Conservation (phyloP, 192 early-diverging fungal species). For the Backusella parvicylindrica region DNA sequence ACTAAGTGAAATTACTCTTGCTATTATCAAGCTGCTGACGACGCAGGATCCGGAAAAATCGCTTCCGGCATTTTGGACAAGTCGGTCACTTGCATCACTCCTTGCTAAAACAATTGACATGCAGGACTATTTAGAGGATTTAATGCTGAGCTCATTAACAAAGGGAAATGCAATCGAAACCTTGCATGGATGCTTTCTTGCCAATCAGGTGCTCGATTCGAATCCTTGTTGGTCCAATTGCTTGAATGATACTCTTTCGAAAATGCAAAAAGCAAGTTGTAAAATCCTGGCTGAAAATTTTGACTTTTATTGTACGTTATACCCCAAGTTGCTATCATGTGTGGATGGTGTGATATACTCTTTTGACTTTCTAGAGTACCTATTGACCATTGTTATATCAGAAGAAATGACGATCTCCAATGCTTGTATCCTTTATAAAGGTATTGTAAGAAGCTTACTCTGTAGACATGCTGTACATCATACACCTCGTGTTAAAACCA, state of each 20-base stretch:
- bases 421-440: slow-evolving; percentile 23
- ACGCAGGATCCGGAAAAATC: slow-evolving; percentile 31
- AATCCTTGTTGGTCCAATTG: slow-evolving; percentile 4
- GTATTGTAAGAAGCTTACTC: slow-evolving; percentile 21
- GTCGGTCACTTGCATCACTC: background rate
- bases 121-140: slow-evolving; percentile 4
- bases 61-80: slow-evolving; percentile 23
- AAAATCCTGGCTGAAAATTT: slow-evolving; percentile 23
- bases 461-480: slow-evolving; percentile 18
- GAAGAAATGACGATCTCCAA: slow-evolving; percentile 25
- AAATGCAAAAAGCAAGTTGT: slow-evolving; percentile 6
- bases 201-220: background rate
- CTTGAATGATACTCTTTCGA: background rate
- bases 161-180: slow-evolving; percentile 24
- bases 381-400: slow-evolving; percentile 12
- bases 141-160: background rate
- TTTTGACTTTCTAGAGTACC: slow-evolving; percentile 28
- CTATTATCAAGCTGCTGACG: slow-evolving; percentile 8
- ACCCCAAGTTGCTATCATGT: slow-evolving; percentile 30
- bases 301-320: slow-evolving; percentile 26
- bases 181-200: slow-evolving; percentile 28
- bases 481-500: background rate
- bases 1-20: background rate
- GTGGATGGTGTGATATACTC: slow-evolving; percentile 32
- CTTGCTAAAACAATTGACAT: background rate